Percentiles rank a stretch among this genome's conserved stretches.
Conservation (phyloP, 2,329 filamentous ascomycete species). For the Huntiella abstrusa region DNA sequence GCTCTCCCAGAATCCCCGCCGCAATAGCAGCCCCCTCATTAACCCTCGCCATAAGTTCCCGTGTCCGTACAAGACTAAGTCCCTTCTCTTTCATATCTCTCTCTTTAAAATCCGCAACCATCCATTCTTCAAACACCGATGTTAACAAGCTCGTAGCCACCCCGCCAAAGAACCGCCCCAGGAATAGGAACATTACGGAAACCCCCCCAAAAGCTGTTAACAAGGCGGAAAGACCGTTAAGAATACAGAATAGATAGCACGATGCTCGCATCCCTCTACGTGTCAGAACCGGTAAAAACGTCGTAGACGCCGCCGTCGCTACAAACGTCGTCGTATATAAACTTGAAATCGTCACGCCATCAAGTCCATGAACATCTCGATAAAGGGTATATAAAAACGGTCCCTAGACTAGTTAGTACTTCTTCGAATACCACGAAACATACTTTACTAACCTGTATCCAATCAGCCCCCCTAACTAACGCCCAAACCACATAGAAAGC, state of each 20-base stretch:
- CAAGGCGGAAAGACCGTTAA: slow-evolving; percentile 33
- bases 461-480: slow-evolving; percentile 31
- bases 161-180: slow-evolving; percentile 34
- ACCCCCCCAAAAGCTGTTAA: slow-evolving; percentile 15
- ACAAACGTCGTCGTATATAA: slow-evolving; percentile 27
- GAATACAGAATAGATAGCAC: slow-evolving; percentile 34
- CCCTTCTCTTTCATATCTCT: slow-evolving; percentile 23
- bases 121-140: slow-evolving; percentile 42
- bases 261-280: slow-evolving; percentile 15
- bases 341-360: slow-evolving; percentile 17
- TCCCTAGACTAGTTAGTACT: slow-evolving; percentile 13
- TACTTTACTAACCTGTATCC: slow-evolving; percentile 25
- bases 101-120: slow-evolving; percentile 34
- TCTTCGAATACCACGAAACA: neutral
- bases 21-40: slow-evolving; percentile 18
- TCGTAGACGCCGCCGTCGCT: slow-evolving; percentile 24
- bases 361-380: slow-evolving; percentile 17
- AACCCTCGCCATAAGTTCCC: slow-evolving; percentile 38
- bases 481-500: slow-evolving; percentile 26
- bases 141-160: slow-evolving; percentile 37
- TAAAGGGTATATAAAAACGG: slow-evolving; percentile 22
- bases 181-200: slow-evolving; percentile 24
- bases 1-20: slow-evolving; percentile 28
- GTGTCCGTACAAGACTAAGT: slow-evolving; percentile 26
- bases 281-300: slow-evolving; percentile 18